Evolutionary conservation across 2,329 filamentous ascomycete genomes (phyloP), one percentile per base, ranked within the genome.

Genomic region (Cercospora brassicicola): DNA sequence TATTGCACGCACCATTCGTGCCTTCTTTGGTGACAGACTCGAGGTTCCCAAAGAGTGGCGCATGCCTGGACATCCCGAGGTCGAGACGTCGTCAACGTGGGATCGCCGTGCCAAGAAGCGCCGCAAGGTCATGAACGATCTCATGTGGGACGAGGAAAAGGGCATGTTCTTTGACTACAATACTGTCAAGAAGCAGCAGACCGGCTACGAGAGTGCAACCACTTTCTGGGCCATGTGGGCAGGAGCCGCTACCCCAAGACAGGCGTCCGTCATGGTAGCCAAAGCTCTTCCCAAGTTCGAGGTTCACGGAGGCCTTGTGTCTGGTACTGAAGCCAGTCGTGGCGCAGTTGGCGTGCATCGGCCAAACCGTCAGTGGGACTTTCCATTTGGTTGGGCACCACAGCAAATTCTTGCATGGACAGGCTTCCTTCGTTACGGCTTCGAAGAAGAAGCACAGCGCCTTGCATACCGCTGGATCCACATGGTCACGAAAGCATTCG

Each of bases 111-210:
- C 93, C 57, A 91, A 91, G 82, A 88, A 89, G 75, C 89, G 95
- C 76, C 94, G 95, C 84, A 84, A 90, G 73, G 89, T 89, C 8
- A 95, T 98, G 75, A 92, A 98, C 81, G 95, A 93, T 82, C 93
- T 95, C 76, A 88, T 96, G 78, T 99, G 95, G 95, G 91, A 96
- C 77, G 91, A 94, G 73, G 85, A 92, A 73, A 89, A 91, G 78
- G 94, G 94, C 67, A 96, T 98, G 92, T 99, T 93, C 84, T 98
- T 98, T 77, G 95, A 99, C 81, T 99, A 98, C 80, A 87, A 99
- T 82, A 96, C 93, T 0, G 89, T 86, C 70, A 92, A 90, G 80
- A 88, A 93, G 77, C 81, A 93, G 80, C 92, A 91, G 75, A 93
- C 89, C 73, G 88, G 85, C 13, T 98, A 98, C 79, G 95, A 98